A percentile compares a stretch with the other conserved stretches of the same genome.
Evolutionary conservation across 208 protist species (phyloP).

Genomic region (Crithidia mellificae): DNA sequence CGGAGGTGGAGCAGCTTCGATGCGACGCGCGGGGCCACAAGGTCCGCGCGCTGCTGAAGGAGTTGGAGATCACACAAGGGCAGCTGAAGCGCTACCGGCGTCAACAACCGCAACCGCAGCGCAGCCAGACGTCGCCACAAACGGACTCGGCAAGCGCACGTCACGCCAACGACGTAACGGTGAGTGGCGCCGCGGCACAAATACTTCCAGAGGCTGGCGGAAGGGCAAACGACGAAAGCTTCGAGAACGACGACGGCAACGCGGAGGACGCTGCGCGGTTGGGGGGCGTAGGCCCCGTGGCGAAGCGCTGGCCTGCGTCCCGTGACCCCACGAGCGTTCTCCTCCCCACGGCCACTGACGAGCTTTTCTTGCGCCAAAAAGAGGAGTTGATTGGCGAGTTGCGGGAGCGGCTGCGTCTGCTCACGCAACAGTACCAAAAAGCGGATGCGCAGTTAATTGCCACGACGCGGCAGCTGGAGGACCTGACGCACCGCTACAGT

Average conservation of each 20-base stretch:
- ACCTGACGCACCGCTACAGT: constrained; percentile 33
- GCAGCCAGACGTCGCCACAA: too few relatives aligned
- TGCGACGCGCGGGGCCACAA: constrained; percentile 47
- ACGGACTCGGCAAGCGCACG: background rate
- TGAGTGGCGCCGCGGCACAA: background rate
- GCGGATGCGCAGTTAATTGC: constrained; percentile 26
- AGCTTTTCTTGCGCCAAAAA: constrained; percentile 18
- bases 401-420: constrained; percentile 23
- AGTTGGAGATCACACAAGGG: constrained; percentile 43
- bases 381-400: constrained; percentile 30
- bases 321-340: constrained; percentile 1
- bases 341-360: constrained; percentile 14
- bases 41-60: constrained; percentile 38
- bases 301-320: background rate
- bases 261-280: too few relatives aligned
- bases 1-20: constrained; percentile 37
- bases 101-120: background rate
- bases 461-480: constrained; percentile 24
- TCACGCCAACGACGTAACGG: background rate
- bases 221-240: background rate
- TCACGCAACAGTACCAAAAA: constrained; percentile 31
- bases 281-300: constrained; percentile 2
- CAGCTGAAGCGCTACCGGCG: constrained; percentile 39
- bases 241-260: background rate
- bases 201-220: background rate